These are phyloP conservation scores for Iris macrosiphon DNA, from an alignment of 106 monocot species.

Conservation along the genomic window DNA sequence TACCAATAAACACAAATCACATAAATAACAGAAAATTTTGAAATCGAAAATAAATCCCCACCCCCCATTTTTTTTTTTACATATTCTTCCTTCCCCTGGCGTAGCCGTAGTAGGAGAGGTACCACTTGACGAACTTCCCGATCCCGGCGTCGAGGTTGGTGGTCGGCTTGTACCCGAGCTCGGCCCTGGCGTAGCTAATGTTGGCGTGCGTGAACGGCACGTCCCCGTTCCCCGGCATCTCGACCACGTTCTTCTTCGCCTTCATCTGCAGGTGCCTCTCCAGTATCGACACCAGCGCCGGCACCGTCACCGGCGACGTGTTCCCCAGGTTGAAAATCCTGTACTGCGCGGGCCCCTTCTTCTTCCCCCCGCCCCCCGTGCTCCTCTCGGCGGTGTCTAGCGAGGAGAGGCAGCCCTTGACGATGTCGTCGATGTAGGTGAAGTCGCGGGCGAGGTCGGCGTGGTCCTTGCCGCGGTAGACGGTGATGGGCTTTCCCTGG, in stretches of 20 bases:
- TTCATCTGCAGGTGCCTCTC: conserved; percentile 19
- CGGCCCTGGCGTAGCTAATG: conserved; percentile 13
- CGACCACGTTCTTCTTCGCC: conserved; percentile 22
- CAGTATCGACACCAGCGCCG: conserved; percentile 19
- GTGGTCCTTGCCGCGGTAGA: conserved; percentile 30
- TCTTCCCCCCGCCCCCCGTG: conserved; percentile 14
- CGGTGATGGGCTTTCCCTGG: conserved; percentile 42
- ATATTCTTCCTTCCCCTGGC: conserved; percentile 11
- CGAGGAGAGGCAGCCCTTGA: conserved; percentile 36
- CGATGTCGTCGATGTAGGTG: conserved; percentile 60
- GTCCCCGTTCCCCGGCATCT: conserved; percentile 25
- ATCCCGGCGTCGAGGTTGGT: conserved; percentile 20
- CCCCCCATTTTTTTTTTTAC: too few species aligned
- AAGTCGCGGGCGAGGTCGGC: conserved; percentile 46
- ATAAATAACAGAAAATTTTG: not conserved
- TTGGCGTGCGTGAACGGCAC: conserved; percentile 28
- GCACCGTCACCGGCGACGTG: conserved; percentile 26
- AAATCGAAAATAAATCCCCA: too few species aligned
- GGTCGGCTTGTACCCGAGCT: conserved; percentile 22
- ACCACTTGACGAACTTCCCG: conserved; percentile 29
- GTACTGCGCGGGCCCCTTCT: conserved; percentile 11
- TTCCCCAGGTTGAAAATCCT: conserved; percentile 26
- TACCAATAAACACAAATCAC: not conserved
- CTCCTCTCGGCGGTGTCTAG: conserved; percentile 28
- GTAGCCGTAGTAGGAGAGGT: conserved; percentile 21